Evolutionary conservation across 225 moss, liverwort and hornwort genomes (phyloP).

Genomic region (Antitrichia curtipendula): DNA sequence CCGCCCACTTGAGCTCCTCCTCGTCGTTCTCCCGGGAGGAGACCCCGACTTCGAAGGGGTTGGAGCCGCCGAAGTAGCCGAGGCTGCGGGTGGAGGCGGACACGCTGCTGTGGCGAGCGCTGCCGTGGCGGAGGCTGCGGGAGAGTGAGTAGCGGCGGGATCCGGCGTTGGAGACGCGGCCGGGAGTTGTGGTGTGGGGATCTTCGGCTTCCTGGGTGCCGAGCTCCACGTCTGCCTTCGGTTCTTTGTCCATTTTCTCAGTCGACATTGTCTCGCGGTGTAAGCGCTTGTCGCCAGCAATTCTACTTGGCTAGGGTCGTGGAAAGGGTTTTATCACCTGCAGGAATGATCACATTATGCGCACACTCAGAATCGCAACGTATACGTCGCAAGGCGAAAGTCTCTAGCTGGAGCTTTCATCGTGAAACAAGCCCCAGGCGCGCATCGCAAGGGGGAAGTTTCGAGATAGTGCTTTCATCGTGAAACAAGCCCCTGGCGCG

Average conservation of each 20-base stretch:
- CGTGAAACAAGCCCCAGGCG: too few species aligned
- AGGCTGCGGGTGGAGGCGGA: not conserved
- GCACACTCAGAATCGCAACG: not conserved
- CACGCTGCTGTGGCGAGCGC: not conserved
- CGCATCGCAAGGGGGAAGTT: not conserved
- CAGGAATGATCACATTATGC: not conserved
- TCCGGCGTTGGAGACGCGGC: not conserved
- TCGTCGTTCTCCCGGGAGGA: slow-evolving; percentile 17
- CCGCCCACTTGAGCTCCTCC: slow-evolving; percentile 39
- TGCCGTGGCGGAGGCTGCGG: not conserved
- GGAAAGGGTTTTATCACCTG: not conserved
- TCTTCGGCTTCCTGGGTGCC: not conserved
- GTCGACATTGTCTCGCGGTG: not conserved
- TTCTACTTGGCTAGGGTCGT: not conserved
- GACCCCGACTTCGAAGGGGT: slow-evolving; percentile 14
- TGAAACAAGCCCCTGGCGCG: not conserved
- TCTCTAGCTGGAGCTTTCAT: not conserved
- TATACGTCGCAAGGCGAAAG: not conserved
- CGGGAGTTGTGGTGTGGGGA: not conserved
- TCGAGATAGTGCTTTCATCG: not conserved
- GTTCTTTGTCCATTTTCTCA: not conserved
- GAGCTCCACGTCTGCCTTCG: slow-evolving; percentile 7
- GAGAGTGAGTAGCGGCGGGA: slow-evolving; percentile 13
- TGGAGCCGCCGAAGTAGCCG: slow-evolving; percentile 25
- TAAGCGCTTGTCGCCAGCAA: not conserved